Conservation (phyloP, 108 stramenopile species). For the Pseudonitzschia multiseries region DNA sequence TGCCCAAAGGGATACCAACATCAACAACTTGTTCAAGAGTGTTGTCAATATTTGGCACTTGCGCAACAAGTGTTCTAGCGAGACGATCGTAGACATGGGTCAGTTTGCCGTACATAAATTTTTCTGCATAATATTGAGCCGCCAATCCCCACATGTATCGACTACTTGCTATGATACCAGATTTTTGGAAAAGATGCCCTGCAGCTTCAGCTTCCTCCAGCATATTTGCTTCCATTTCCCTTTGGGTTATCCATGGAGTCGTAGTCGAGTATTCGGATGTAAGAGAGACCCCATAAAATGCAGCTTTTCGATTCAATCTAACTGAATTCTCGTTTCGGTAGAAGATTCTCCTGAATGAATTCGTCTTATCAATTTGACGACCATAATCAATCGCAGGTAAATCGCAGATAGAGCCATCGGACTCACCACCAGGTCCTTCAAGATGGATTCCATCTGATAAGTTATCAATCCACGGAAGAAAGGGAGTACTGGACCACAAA, state of each 20-base stretch:
- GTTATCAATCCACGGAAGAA: constrained; percentile 81
- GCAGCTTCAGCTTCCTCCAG: constrained; percentile 81
- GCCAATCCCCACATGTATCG: constrained; percentile 76
- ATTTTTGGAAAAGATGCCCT: constrained; percentile 74
- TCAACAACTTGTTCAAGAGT: constrained; percentile 62
- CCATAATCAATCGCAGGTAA: constrained; percentile 48
- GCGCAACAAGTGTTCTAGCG: constrained; percentile 62
- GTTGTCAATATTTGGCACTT: constrained; percentile 75
- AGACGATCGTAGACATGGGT: constrained; percentile 67
- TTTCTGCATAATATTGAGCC: constrained; percentile 75
- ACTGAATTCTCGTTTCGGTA: constrained; percentile 81
- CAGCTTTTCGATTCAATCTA: constrained; percentile 61
- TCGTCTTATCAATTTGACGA: constrained; percentile 49
- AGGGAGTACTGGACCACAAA: constrained; percentile 83
- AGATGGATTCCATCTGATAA: constrained; percentile 58
- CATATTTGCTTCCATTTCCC: constrained; percentile 83
- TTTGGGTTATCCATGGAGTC: constrained; percentile 66
- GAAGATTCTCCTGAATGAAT: constrained; percentile 80
- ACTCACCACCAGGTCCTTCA: constrained; percentile 51
- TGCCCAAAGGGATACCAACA: constrained; percentile 67
- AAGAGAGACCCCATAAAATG: constrained; percentile 76
- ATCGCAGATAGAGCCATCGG: constrained; percentile 55
- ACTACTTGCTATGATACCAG: constrained; percentile 83
- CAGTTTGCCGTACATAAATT: constrained; percentile 78
- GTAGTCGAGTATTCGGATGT: constrained; percentile 66